Conservation (phyloP, 768 basidiomycete genomes). For the Termitomyces sp. region DNA sequence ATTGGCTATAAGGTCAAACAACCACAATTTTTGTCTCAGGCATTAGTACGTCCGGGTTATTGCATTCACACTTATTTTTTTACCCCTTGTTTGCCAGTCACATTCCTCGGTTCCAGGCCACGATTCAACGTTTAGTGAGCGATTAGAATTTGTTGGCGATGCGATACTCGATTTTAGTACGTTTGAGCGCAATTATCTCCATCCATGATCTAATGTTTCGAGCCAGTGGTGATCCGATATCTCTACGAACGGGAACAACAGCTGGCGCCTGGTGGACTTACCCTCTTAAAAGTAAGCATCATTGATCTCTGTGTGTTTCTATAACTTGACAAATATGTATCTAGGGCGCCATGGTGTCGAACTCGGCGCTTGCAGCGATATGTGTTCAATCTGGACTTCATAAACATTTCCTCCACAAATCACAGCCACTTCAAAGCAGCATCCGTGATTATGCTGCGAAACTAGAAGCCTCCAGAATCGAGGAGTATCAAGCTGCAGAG, state of each 20-base stretch:
- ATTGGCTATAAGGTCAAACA: slow-evolving; percentile 58
- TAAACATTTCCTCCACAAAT: slow-evolving; percentile 54
- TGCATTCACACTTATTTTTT: not conserved
- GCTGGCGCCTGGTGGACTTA: slow-evolving; percentile 72
- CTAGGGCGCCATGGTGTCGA: slow-evolving; percentile 84
- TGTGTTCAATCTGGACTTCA: slow-evolving; percentile 68
- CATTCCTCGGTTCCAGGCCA: slow-evolving; percentile 57
- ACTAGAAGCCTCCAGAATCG: slow-evolving; percentile 38
- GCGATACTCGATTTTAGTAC: slow-evolving; percentile 79
- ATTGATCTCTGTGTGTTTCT: not conserved
- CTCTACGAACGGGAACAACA: slow-evolving; percentile 60
- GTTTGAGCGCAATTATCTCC: slow-evolving; percentile 20
- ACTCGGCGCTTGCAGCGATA: slow-evolving; percentile 69
- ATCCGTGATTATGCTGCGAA: slow-evolving; percentile 51
- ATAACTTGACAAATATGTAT: not conserved
- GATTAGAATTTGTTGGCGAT: slow-evolving; percentile 84
- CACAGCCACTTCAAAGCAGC: slow-evolving; percentile 40
- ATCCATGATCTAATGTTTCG: slow-evolving; percentile 8
- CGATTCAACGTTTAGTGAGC: slow-evolving; percentile 60
- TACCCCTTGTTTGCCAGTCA: slow-evolving; percentile 39
- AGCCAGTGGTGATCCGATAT: slow-evolving; percentile 66
- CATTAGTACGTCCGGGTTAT: slow-evolving; percentile 48
- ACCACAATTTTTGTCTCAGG: slow-evolving; percentile 64
- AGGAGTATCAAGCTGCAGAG: slow-evolving; percentile 44
- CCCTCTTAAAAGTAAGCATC: slow-evolving; percentile 61